Conservation (phyloP, 2,329 filamentous ascomycete species). For the Penicillium rolfsii region DNA sequence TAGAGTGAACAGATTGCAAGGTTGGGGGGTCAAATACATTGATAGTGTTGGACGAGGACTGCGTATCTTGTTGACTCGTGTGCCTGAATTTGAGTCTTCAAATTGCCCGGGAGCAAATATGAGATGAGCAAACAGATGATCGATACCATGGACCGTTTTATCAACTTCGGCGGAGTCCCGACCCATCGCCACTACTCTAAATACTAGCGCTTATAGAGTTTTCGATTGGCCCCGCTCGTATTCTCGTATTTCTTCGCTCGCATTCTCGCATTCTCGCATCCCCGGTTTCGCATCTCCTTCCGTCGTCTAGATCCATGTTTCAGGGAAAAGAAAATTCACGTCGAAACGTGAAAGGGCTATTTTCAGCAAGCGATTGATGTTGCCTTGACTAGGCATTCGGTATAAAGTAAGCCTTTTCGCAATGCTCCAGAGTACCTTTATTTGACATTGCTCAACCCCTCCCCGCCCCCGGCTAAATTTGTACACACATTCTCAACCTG, state of each 20-base stretch:
- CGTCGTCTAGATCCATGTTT: not conserved
- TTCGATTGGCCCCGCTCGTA: conserved; percentile 3
- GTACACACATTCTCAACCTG: not conserved
- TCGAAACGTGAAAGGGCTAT: not conserved
- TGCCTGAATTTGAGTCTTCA: not conserved
- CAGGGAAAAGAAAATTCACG: not conserved
- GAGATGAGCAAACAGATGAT: not conserved
- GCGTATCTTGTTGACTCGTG: not conserved
- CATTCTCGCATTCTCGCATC: conserved; percentile 16
- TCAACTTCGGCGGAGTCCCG: not conserved
- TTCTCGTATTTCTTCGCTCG: conserved; percentile 14
- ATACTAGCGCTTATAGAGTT: not conserved
- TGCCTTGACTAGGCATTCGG: not conserved
- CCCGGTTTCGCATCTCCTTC: not conserved
- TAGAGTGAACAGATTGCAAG: not conserved
- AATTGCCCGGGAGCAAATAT: not conserved
- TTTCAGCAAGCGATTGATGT: not conserved
- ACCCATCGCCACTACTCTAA: not conserved
- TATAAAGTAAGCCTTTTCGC: not conserved
- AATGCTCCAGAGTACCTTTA: not conserved
- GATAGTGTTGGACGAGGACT: not conserved
- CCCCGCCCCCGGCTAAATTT: not conserved
- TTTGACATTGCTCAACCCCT: not conserved
- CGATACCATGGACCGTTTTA: not conserved
- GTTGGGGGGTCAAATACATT: not conserved